Evolutionary conservation across 2,329 filamentous ascomycete genomes (phyloP).

Genomic region (Claviceps fusiformis): DNA sequence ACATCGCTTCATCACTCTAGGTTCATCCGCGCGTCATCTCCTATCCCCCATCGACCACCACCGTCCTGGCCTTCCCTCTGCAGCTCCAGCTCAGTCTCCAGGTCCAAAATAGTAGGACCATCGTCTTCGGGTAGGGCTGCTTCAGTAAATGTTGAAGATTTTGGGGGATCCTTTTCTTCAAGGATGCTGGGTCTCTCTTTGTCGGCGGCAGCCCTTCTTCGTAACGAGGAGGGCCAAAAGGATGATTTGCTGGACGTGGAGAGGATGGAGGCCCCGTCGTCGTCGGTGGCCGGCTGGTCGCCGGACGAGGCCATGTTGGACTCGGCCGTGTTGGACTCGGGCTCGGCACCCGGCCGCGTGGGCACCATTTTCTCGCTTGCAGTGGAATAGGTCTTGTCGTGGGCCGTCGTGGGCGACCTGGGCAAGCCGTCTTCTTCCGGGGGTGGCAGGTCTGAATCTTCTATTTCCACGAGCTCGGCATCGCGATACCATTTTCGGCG

Average conservation of each 20-base stretch:
- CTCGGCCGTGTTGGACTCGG: slow-evolving; percentile 10
- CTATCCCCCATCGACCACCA: slow-evolving; percentile 58
- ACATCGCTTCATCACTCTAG: slow-evolving; percentile 47
- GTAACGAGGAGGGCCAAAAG: slow-evolving; percentile 27
- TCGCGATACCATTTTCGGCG: slow-evolving; percentile 93
- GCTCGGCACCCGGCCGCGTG: no score
- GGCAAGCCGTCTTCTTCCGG: slow-evolving; percentile 24
- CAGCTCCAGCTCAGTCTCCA: slow-evolving; percentile 36
- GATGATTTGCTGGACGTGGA: slow-evolving; percentile 35
- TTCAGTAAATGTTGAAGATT: slow-evolving; percentile 30
- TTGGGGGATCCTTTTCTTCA: slow-evolving; percentile 21
- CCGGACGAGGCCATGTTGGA: slow-evolving; percentile 7
- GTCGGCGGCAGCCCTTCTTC: slow-evolving; percentile 27
- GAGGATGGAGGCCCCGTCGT: slow-evolving; percentile 30
- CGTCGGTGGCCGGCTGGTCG: slow-evolving; percentile 15
- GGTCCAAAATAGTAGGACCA: slow-evolving; percentile 25
- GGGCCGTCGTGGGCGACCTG: slow-evolving; percentile 9
- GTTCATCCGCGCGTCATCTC: slow-evolving; percentile 74
- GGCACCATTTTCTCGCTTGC: slow-evolving; percentile 24
- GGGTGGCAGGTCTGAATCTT: slow-evolving; percentile 17
- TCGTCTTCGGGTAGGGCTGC: slow-evolving; percentile 24
- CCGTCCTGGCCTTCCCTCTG: slow-evolving; percentile 40
- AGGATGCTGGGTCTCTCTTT: slow-evolving; percentile 18
- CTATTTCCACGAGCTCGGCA: slow-evolving; percentile 78
- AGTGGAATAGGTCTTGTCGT: slow-evolving; percentile 21